Conservation (phyloP, 352 stramenopile genomes). For the Phytophthora pisi region DNA sequence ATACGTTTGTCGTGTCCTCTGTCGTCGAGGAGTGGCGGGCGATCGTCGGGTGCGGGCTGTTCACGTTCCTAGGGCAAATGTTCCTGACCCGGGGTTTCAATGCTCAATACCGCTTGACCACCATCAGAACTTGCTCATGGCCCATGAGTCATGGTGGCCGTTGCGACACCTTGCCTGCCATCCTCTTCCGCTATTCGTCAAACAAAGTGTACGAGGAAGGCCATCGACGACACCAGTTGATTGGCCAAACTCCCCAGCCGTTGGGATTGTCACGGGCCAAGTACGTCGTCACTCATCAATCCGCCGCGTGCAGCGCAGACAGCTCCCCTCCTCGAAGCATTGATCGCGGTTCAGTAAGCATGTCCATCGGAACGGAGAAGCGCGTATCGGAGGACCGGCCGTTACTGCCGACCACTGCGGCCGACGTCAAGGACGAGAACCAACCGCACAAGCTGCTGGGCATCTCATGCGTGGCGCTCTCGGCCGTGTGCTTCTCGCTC, state of each 20-base stretch:
- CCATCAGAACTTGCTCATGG: constrained; percentile 1
- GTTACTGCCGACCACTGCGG: constrained; percentile 36
- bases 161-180: neutral
- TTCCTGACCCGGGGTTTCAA: constrained; percentile 59
- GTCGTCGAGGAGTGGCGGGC: too few relatives aligned
- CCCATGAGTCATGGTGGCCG: too few relatives aligned
- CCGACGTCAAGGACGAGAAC: constrained; percentile 26
- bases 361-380: constrained; percentile 35
- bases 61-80: constrained; percentile 50
- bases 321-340: neutral
- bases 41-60: constrained; percentile 24
- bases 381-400: constrained; percentile 26
- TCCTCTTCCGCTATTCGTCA: constrained; percentile 24
- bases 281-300: constrained; percentile 29
- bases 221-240: constrained; percentile 1
- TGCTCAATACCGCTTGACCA: neutral
- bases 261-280: constrained; percentile 3
- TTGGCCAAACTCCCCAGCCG: constrained; percentile 27
- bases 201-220: neutral
- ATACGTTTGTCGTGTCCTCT: constrained; percentile 40
- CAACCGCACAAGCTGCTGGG: constrained; percentile 62
- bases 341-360: constrained; percentile 1
- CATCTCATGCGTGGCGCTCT: constrained; percentile 70
- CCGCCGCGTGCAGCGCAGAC: neutral
- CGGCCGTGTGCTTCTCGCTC: constrained; percentile 82